Evolutionary conservation across 768 basidiomycete genomes (phyloP), one percentile per base, ranked within the genome.

Genomic region (Pulveroboletus sp.): DNA sequence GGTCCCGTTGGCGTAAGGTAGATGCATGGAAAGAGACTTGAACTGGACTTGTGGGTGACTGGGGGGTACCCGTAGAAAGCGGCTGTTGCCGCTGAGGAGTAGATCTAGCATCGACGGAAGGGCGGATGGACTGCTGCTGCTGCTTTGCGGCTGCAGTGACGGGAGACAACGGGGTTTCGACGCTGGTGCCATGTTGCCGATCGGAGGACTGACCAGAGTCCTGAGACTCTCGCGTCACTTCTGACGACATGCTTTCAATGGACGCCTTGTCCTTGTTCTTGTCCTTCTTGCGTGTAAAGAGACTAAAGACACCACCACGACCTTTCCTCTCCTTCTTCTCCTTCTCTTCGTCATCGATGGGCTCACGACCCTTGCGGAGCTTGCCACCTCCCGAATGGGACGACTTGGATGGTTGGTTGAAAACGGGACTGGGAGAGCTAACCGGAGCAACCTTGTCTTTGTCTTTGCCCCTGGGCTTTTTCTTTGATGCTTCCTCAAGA

Each of bases 1-100:
- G 86, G 56, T 96, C 93, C 46, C 83, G 80, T 68, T 93, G 88
- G 52, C 90, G 86, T 35, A 96, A 72, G 42, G 86, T 82, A 13
- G 81, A 68, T 4, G 79, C 73, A 41, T 82, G 80, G n/a, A 75
- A 72, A 8, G 80, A 87, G 9, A 88, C 77, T 39, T 76, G 78
- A 2, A 60, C 57, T 1, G 61, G 57, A 47, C 63, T 50, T 52
- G 57, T 51, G 0, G 66, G 62, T 58, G 58, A 68, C 55, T 59
- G 71, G 61, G 51, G 68, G 45, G 57, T 62, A 33, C 13, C 28
- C 17, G 37, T 15, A 26, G 71, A 64, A 21, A 47, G 56, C 8
- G 52, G 50, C 37, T 57, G 54, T 49, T 66, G 62, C 52, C 60
- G 35, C 31, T 40, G 60, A 45, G 58, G 51, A 24, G 57, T 56